phyloP scores from a whole-genome alignment of 768 basidiomycete species.

The Trametes meyenii region DNA sequence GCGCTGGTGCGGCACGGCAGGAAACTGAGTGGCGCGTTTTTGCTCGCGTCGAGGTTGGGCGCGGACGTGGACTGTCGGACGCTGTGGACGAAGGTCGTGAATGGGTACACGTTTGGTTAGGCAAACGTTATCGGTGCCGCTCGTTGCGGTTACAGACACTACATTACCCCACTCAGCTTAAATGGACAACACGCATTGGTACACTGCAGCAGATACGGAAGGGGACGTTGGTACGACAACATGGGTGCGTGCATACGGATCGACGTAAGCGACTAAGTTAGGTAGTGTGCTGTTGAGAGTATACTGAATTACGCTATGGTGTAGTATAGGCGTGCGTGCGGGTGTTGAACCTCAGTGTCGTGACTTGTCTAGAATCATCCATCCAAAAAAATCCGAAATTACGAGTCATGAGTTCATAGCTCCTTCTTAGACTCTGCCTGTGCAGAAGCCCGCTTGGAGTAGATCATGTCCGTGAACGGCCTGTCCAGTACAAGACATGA shows the following conservation, averaged over 20 bases:
- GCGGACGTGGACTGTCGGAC: slow-evolving; percentile 72
- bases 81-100: slow-evolving; percentile 75
- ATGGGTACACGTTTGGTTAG: slow-evolving; percentile 37
- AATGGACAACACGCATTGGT: not conserved
- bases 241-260: too few relatives aligned
- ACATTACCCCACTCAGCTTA: not conserved
- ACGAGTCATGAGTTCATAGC: slow-evolving; percentile 24
- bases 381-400: not conserved
- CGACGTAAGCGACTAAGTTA: not conserved
- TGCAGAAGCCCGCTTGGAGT: slow-evolving; percentile 52
- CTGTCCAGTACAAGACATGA: slow-evolving; percentile 35
- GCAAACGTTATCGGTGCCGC: too few relatives aligned
- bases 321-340: slow-evolving; percentile 2
- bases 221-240: not conserved
- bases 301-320: slow-evolving; percentile 23
- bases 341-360: slow-evolving; percentile 22
- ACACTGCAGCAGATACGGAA: not conserved
- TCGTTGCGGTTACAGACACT: not conserved
- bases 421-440: slow-evolving; percentile 35
- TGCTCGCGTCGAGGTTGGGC: slow-evolving; percentile 74
- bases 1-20: slow-evolving; percentile 37
- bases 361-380: not conserved
- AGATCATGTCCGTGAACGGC: slow-evolving; percentile 85
- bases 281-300: slow-evolving; percentile 22
- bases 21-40: slow-evolving; percentile 82